phyloP scores from a whole-genome alignment of 352 stramenopile species.

The Saprolegnia diclina region DNA sequence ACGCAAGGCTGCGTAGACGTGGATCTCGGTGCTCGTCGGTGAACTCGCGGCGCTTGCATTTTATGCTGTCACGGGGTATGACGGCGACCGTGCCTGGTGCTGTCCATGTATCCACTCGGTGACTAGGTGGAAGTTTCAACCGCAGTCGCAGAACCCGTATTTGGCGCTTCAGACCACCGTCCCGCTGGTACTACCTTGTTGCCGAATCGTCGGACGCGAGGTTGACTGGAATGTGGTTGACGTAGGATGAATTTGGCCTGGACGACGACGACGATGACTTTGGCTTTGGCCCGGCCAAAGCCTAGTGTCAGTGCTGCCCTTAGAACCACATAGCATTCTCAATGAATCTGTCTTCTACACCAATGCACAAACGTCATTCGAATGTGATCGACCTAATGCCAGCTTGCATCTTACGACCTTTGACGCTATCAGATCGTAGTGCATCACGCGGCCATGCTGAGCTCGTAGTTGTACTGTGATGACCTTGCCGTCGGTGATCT shows the following conservation, averaged over 20 bases:
- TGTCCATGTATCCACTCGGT: not conserved
- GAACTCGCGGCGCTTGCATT: slow-evolving; percentile 89
- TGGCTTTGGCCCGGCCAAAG: slow-evolving; percentile 11
- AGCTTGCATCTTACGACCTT: too few species aligned
- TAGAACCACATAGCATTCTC: not conserved
- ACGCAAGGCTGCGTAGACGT: slow-evolving; percentile 35
- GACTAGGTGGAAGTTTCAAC: slow-evolving; percentile 78
- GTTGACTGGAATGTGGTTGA: too few species aligned
- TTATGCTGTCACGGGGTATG: slow-evolving; percentile 86
- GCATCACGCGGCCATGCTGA: too few species aligned
- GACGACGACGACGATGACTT: slow-evolving; percentile 31
- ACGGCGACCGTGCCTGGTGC: too few species aligned
- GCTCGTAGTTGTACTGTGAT: too few species aligned
- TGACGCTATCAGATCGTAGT: too few species aligned
- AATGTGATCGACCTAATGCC: too few species aligned
- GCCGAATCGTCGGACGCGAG: too few species aligned
- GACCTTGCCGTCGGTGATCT: too few species aligned
- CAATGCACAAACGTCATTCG: not conserved
- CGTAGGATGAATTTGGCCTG: slow-evolving; percentile 55
- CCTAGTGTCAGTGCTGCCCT: not conserved
- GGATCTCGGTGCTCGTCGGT: slow-evolving; percentile 47
- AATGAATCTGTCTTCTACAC: not conserved
- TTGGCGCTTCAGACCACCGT: slow-evolving; percentile 70
- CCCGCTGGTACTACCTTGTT: slow-evolving; percentile 61
- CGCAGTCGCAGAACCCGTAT: slow-evolving; percentile 89